Base-by-base conservation (phyloP, 441 rosid genomes). In the Cnidoscolus chayamansa region DNA sequence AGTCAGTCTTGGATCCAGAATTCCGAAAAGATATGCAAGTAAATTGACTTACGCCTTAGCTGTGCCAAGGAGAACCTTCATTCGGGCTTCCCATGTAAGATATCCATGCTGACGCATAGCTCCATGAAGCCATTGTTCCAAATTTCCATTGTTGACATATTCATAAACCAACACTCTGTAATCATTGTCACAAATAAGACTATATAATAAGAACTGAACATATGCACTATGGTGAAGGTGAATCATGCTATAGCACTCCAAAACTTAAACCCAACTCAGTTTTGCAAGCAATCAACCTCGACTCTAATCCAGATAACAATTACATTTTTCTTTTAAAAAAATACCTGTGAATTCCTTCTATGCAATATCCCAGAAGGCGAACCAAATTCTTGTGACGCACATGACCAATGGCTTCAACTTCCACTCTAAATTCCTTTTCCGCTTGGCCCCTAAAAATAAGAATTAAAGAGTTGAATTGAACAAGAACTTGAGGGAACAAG, bases 101-200 rank as follows among this genome's bases (percentile, higher is more conserved):
- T 86, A 90, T 63, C 99, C 96, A 45, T 89, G 92, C 53, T 90
- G 94, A 32, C 86, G 87, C 97, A 90, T 85, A 69, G 90, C 99
- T 60, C 99, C 98, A 68, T 90, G 99, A 72, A 92, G 98, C 99
- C 99, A 94, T 74, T 92, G 96, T 84, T 94, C 99, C 57, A 94
- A 85, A 83, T 94, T 94, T 63, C 98, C 98, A 66, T 89, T 94
- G 86, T 90, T 92, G 75, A 90, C 93, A 72, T 89, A 90, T 87
- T 94, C 97, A 71, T 94, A 94, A 56, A 94, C 97, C 90, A 94
- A 73, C 54, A 94, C 84, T 93, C 98, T 94, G 75, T 32, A 17
- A 72, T 35, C 37, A 69, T 50, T 50, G 9, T 37, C 30, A 47
- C 32, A 11, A 67, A 73, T 65, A 43, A 66, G 61, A 66, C 10